A percentile compares a stretch with the other conserved stretches of the same genome.
phyloP scores from a whole-genome alignment of 352 stramenopile species.

The Sclerospora graminicola region DNA sequence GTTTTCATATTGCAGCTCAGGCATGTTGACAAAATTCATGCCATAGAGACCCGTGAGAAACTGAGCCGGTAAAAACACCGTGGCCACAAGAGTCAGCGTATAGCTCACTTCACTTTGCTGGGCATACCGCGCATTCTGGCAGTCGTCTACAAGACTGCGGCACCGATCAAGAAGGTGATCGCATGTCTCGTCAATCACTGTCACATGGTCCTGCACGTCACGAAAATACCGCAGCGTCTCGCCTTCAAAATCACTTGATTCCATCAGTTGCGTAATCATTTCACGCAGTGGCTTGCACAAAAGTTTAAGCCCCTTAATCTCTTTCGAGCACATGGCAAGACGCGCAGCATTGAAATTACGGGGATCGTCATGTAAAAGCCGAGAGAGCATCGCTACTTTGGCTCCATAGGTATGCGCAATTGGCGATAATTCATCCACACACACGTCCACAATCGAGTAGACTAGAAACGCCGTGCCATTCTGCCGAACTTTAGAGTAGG shows the following conservation, averaged over 20 bases:
- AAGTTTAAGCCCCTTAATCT: conserved; percentile 64
- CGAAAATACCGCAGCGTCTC: too few species aligned
- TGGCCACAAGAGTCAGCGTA: too few species aligned
- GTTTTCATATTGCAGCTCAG: conserved; percentile 60
- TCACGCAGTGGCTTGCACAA: conserved; percentile 68
- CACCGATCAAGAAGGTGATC: conserved; percentile 73
- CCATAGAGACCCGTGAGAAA: too few species aligned
- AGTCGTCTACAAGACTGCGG: conserved; percentile 57
- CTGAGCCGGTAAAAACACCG: conserved; percentile 73
- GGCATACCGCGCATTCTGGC: conserved; percentile 46
- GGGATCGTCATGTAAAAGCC: conserved; percentile 42
- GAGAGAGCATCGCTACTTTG: conserved; percentile 64
- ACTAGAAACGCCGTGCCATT: conserved; percentile 65
- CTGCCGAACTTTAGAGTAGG: too few species aligned
- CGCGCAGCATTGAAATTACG: conserved; percentile 49
- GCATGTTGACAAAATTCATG: too few species aligned
- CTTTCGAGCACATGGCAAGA: conserved; percentile 46
- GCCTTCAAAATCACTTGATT: conserved; percentile 72
- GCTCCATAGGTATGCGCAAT: conserved; percentile 66
- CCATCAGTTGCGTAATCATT: conserved; percentile 54
- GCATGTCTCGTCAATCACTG: conserved; percentile 70
- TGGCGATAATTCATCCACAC: conserved; percentile 69
- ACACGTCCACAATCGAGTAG: conserved; percentile 75
- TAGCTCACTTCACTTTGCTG: conserved; percentile 72
- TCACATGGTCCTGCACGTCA: conserved; percentile 76